Evolutionary conservation across 768 basidiomycete species (phyloP).

Genomic region (Mycena indigotica): DNA sequence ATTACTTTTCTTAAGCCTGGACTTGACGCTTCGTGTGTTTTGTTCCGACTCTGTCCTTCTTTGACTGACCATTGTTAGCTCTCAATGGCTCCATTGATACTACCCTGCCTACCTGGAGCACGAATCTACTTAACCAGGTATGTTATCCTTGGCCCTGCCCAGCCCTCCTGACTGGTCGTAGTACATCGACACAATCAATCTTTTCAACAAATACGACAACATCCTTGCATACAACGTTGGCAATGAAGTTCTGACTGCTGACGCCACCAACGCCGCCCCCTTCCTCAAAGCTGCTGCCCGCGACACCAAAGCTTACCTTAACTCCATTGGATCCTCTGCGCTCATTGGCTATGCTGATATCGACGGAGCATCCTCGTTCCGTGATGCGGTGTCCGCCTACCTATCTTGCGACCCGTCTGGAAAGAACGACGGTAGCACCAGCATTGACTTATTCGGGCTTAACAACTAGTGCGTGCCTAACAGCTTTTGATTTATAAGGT

Average conservation of each 20-base stretch:
- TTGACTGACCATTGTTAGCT: conserved; percentile 24
- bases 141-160: conserved; percentile 41
- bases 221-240: conserved; percentile 89
- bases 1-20: conserved; percentile 56
- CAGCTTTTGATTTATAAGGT: neutral
- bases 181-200: conserved; percentile 77
- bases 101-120: conserved; percentile 60
- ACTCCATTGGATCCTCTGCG: conserved; percentile 12
- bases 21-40: conserved; percentile 64
- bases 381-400: conserved; percentile 3
- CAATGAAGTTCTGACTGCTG: conserved; percentile 70
- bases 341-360: conserved; percentile 18
- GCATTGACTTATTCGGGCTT: conserved; percentile 9
- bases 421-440: conserved; percentile 1
- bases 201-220: conserved; percentile 85
- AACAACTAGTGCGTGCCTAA: conserved; percentile 13
- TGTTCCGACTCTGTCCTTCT: neutral
- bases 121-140: conserved; percentile 53
- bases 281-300: conserved; percentile 92
- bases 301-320: conserved; percentile 83
- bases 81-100: conserved; percentile 69
- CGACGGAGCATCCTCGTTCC: conserved; percentile 9
- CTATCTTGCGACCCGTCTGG: conserved; percentile 9
- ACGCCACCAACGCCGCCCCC: conserved; percentile 64
- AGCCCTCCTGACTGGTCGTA: conserved; percentile 40